Base-by-base conservation (phyloP, 2,329 filamentous ascomycete species). In the Fusarium napiforme region DNA sequence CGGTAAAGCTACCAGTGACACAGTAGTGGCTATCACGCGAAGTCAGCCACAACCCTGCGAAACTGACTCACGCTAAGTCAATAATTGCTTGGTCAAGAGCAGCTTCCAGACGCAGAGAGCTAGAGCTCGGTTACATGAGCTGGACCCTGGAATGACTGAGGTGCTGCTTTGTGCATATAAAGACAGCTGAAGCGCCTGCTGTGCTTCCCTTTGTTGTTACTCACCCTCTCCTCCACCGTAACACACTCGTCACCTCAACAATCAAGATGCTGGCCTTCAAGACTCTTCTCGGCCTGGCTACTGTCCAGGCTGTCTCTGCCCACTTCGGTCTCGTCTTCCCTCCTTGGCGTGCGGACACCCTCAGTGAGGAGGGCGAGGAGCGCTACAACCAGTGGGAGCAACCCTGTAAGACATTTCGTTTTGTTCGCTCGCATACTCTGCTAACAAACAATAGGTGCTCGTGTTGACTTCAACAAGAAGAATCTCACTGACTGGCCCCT, bases 401-500 rank as follows among this genome's bases (percentile, higher is more conserved):
- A 67, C 87, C 87, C n/a, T 89, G 87, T 88, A 82, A 19, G 85
- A 74, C 14, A 23, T 32, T 26, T 11, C n/a, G 39, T 28, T 34
- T 43, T 16, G n/a, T n/a, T 19, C 23, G 12, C 26, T 15, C n/a
- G 32, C 23, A 23, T 28, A 21, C 46, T 57, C 30, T 46, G 19
- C 59, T 69, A 36, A 75, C 58, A 34, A 40, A 39, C 18, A 23
- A 14, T 46, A 88, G 87, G 87, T 75, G 87, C 83, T 60, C 84
- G 84, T 39, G 86, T 87, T 40, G 82, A 84, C 32, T 83, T 83
- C 76, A 81, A 81, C 46, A 73, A 74, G 47, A 82, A 80, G 57
- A 87, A 87, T 77, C 80, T 84, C 58, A 89, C 87, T 60, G 85
- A 88, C 74, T 89, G 87, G 87, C 86, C 87, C 39, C 77, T 87